phyloP scores from a whole-genome alignment of 257 asterid genomes.

The Scutellaria galericulata region DNA sequence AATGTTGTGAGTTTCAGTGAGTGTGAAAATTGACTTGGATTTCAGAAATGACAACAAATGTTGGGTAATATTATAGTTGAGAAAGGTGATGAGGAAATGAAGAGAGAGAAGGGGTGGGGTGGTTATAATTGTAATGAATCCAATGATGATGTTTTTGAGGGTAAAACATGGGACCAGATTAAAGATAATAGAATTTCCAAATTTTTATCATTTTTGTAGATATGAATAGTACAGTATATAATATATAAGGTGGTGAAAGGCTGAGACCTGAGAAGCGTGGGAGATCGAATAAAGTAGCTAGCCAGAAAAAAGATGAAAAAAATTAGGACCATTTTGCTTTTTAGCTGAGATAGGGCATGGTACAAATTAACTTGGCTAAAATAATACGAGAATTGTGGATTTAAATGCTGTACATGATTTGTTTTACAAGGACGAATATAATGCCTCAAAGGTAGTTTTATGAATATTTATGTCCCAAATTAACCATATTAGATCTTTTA shows the following conservation, averaged over 20 bases:
- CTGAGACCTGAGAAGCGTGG: conserved; percentile 33
- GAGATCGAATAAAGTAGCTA: conserved; percentile 1
- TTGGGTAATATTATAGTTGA: conserved; percentile 20
- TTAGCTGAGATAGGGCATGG: not conserved
- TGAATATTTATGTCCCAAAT: too few species aligned
- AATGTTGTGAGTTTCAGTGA: conserved; percentile 22
- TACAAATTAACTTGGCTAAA: too few species aligned
- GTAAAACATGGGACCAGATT: conserved; percentile 44
- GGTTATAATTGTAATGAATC: not conserved
- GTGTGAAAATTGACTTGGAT: conserved; percentile 16
- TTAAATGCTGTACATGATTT: too few species aligned
- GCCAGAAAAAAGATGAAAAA: not conserved
- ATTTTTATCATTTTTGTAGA: conserved; percentile 17
- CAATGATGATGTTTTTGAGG: conserved; percentile 45
- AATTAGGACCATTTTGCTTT: conserved; percentile 39
- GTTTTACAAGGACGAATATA: too few species aligned
- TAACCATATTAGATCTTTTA: too few species aligned
- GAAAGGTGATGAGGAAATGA: not conserved
- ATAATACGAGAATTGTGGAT: too few species aligned
- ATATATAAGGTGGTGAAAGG: not conserved
- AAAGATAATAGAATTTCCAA: not conserved
- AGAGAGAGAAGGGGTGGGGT: conserved; percentile 3
- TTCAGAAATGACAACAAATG: conserved; percentile 31
- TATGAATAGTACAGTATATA: not conserved
- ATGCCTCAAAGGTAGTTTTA: too few species aligned